A percentile compares a stretch with the other conserved stretches of the same genome.
These are phyloP conservation scores for Mycena pura DNA, from an alignment of 768 basidiomycete species.

Conservation along the genomic window DNA sequence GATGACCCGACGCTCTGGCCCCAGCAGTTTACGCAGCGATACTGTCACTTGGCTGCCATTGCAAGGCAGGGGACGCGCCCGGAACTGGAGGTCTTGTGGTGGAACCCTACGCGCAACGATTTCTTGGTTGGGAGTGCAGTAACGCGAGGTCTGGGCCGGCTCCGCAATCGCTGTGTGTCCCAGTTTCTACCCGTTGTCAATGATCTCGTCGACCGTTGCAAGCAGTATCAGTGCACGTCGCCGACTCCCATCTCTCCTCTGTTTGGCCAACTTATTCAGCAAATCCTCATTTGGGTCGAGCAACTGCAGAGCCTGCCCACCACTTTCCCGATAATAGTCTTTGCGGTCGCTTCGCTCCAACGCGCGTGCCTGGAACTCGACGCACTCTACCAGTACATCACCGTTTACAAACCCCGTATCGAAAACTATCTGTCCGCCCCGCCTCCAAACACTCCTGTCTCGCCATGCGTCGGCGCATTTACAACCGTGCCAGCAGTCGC, in stretches of 20 bases:
- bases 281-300: background rate
- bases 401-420: background rate
- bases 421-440: background rate
- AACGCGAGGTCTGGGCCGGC: background rate
- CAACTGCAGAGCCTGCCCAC: background rate
- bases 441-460: no score
- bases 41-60: background rate
- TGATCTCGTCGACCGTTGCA: background rate
- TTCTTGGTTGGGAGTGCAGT: background rate
- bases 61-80: background rate
- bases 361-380: background rate
- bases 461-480: background rate
- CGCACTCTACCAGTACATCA: background rate
- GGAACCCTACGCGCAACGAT: background rate
- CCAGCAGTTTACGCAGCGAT: background rate
- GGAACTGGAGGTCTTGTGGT: background rate
- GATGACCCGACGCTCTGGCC: conserved; percentile 9
- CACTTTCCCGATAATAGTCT: background rate
- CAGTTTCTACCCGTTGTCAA: background rate
- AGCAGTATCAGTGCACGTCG: background rate
- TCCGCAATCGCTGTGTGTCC: background rate
- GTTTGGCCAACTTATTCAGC: background rate
- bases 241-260: background rate
- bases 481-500: background rate
- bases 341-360: background rate